A percentile compares a stretch with the other conserved stretches of the same genome.
Evolutionary conservation across 305 asterid species (phyloP).

Genomic region (Fraxinus dipetala): DNA sequence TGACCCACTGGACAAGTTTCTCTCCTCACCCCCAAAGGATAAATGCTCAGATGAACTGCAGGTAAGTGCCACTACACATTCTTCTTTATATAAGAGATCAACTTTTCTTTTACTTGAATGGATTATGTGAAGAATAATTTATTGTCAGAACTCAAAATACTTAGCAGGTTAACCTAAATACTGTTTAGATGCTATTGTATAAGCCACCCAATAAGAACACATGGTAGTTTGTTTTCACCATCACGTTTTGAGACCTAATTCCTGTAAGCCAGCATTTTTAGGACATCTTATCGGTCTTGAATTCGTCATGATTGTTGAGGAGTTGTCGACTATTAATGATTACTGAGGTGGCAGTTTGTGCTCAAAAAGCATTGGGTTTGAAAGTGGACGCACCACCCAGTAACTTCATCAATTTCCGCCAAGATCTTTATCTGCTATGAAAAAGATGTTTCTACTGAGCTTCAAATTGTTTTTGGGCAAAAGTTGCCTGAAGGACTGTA

Average conservation of each 20-base stretch:
- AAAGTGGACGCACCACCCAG: not conserved
- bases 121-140: not conserved
- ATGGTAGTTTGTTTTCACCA: not conserved
- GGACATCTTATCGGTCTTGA: not conserved
- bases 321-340: not conserved
- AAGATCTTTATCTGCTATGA: not conserved
- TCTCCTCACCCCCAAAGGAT: constrained; percentile 66
- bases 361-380: not conserved
- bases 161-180: not conserved
- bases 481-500: not conserved
- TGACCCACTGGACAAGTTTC: constrained; percentile 62
- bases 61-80: constrained; percentile 41
- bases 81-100: not conserved
- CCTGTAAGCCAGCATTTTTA: not conserved
- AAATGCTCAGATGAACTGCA: constrained; percentile 83
- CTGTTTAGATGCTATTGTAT: not conserved
- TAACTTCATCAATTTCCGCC: not conserved
- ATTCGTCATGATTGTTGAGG: not conserved
- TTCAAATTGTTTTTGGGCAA: not conserved
- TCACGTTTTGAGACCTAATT: not conserved
- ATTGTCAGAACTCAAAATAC: not conserved
- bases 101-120: not conserved
- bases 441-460: not conserved
- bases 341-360: not conserved
- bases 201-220: not conserved